Conservation (phyloP, 345 rosid species). For the Murraya koenigii region DNA sequence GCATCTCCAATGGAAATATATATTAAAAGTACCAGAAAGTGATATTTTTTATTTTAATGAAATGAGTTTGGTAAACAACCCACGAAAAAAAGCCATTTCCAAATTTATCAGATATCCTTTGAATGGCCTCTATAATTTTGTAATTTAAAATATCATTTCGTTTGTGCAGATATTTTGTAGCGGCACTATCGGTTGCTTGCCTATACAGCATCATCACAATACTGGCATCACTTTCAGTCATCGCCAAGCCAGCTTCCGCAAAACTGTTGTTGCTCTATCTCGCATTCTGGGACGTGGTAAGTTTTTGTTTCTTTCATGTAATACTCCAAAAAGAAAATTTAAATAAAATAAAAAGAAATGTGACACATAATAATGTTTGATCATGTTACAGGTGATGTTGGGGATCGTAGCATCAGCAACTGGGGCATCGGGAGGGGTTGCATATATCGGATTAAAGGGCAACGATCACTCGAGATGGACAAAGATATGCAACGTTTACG, state of each 20-base stretch:
- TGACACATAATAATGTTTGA: no score
- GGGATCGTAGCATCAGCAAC: slow-evolving; percentile 77
- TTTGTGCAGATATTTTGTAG: slow-evolving; percentile 60
- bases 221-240: slow-evolving; percentile 45
- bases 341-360: no score
- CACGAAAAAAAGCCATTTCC: neutral
- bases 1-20: no score
- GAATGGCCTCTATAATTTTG: no score
- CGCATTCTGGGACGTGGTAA: slow-evolving; percentile 56
- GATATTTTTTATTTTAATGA: neutral
- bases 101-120: neutral
- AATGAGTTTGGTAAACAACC: slow-evolving; percentile 8
- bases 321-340: no score
- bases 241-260: slow-evolving; percentile 36
- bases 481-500: slow-evolving; percentile 53
- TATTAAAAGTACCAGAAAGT: neutral
- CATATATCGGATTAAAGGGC: slow-evolving; percentile 60
- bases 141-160: no score
- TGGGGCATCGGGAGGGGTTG: slow-evolving; percentile 76
- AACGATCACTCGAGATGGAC: slow-evolving; percentile 48
- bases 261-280: slow-evolving; percentile 36
- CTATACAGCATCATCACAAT: slow-evolving; percentile 53
- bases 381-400: slow-evolving; percentile 42
- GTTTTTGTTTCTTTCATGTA: neutral
- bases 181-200: slow-evolving; percentile 58